These are phyloP conservation scores for Musa troglodytarum DNA, from an alignment of 176 grass and related monocot genomes.

Conservation along the genomic window DNA sequence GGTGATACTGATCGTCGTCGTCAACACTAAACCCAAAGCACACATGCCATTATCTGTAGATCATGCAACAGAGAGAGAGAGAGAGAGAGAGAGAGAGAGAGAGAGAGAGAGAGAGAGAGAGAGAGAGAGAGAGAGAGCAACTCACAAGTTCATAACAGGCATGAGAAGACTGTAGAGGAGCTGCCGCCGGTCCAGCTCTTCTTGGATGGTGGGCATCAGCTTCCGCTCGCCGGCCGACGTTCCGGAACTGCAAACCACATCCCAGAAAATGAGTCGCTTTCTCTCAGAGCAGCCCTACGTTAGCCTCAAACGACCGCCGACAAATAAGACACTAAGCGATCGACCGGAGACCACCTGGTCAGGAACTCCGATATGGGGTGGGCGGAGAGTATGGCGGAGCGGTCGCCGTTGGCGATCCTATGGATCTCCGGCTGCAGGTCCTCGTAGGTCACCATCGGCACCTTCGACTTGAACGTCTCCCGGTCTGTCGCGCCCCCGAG, in stretches of 20 bases:
- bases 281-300: too few relatives aligned
- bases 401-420: slow-evolving; percentile 91
- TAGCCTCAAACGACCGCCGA: too few relatives aligned
- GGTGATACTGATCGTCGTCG: background rate
- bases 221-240: slow-evolving; percentile 96
- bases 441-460: slow-evolving; percentile 49
- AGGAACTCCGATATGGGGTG: slow-evolving; percentile 92
- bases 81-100: background rate
- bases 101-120: background rate
- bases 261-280: too few relatives aligned
- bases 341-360: slow-evolving; percentile 41
- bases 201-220: slow-evolving; percentile 85
- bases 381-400: slow-evolving; percentile 65
- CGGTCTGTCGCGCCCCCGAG: slow-evolving; percentile 57
- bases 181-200: slow-evolving; percentile 77
- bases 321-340: too few relatives aligned
- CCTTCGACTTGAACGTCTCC: slow-evolving; percentile 47
- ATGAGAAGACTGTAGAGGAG: slow-evolving; percentile 88
- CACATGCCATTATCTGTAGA: too few relatives aligned
- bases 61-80: too few relatives aligned
- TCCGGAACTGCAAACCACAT: slow-evolving; percentile 48
- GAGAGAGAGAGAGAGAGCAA: slow-evolving; percentile 2
- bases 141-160: slow-evolving; percentile 95
- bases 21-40: too few relatives aligned
- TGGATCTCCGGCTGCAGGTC: slow-evolving; percentile 80